Evolutionary conservation across 2,329 filamentous ascomycete species (phyloP).

Genomic region (Pseudonectria buxi): DNA sequence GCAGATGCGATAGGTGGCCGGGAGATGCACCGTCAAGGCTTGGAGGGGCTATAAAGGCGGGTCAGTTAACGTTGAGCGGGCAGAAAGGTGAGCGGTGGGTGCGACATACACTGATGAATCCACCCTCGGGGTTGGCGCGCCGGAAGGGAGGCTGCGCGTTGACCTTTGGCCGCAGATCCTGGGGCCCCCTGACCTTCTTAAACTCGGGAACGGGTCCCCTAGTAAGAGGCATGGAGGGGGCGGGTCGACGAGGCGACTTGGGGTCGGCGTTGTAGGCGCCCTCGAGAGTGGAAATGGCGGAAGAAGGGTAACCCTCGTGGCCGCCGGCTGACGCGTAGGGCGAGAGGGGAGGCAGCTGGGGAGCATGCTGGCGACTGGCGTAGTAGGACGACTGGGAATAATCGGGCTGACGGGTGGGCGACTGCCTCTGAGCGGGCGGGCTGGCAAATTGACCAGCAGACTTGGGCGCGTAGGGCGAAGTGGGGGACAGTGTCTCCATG

Average conservation of each 20-base stretch:
- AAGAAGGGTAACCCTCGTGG: slow-evolving; percentile 67
- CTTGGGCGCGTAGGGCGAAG: slow-evolving; percentile 67
- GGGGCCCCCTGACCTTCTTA: slow-evolving; percentile 63
- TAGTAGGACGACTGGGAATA: slow-evolving; percentile 58
- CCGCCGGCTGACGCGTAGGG: slow-evolving; percentile 53
- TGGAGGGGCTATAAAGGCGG: slow-evolving; percentile 65
- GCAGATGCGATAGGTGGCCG: slow-evolving; percentile 95
- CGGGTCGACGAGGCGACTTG: slow-evolving; percentile 51
- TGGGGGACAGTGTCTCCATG: slow-evolving; percentile 82
- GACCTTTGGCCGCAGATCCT: slow-evolving; percentile 74
- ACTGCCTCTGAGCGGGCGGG: slow-evolving; percentile 59
- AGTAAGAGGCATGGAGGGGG: slow-evolving; percentile 39
- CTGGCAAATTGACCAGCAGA: slow-evolving; percentile 49
- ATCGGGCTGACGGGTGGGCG: slow-evolving; percentile 64
- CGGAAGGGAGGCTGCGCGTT: slow-evolving; percentile 85
- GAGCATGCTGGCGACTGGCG: slow-evolving; percentile 38
- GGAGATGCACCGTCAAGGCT: slow-evolving; percentile 87
- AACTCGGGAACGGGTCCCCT: slow-evolving; percentile 81
- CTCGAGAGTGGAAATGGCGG: slow-evolving; percentile 65
- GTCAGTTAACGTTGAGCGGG: slow-evolving; percentile 7
- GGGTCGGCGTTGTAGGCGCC: slow-evolving; percentile 52
- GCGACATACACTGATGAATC: slow-evolving; percentile 83
- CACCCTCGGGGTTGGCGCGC: slow-evolving; percentile 90
- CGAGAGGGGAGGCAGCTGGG: slow-evolving; percentile 68
- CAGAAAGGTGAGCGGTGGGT: neutral